Evolutionary conservation across 257 asterid genomes (phyloP), one percentile per base, ranked within the genome.

Genomic region (Asclepias syriaca): DNA sequence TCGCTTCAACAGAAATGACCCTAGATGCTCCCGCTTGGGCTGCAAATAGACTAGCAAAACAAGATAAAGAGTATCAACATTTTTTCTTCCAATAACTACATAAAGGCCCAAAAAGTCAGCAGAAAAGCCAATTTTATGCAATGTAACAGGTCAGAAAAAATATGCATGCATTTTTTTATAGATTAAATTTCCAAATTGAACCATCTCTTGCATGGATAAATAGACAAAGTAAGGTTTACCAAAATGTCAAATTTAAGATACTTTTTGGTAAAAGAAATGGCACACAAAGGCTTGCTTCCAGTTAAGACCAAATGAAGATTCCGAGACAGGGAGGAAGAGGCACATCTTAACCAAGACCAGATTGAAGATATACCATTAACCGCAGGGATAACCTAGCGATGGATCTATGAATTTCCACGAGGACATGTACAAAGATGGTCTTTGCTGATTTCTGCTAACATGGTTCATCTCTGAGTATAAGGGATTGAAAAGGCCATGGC

Each of bases 1-100:
- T 94, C 72, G 96, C 98, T 82, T 94, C 99, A 84, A 94, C 81
- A 53, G 99, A 91, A 73, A 89, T 68, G 60, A 94, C 97, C 82
- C 82, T 87, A 22, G 95, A 84, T 56, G 99, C 97, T 77, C 99
- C 97, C 32, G 91, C 96, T 81, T 89, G 93, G 48, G 99, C 96
- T 86, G 99, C 99, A 84, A 94, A 94, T 60, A 94, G 89, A 78
- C 98, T 94, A 76, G 79, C 21, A 71, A 81, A 70, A 29, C 78
- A 78, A 60, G 74, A 58, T n/a, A 68, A 69, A 73, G 37, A 75
- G 56, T 34, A 63, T 56, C 32, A 66, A 40, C 68, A 16, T 27
- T 13, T 55, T 40, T 57, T 50, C 45, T n/a, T 46, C 32, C 22
- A 5, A 27, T 45, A 71, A 53, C 32, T 43, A 46, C 32, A 59